These are phyloP conservation scores for Saccharomycopsis sp. DNA, from an alignment of 805 yeast genomes.

Conservation along the genomic window DNA sequence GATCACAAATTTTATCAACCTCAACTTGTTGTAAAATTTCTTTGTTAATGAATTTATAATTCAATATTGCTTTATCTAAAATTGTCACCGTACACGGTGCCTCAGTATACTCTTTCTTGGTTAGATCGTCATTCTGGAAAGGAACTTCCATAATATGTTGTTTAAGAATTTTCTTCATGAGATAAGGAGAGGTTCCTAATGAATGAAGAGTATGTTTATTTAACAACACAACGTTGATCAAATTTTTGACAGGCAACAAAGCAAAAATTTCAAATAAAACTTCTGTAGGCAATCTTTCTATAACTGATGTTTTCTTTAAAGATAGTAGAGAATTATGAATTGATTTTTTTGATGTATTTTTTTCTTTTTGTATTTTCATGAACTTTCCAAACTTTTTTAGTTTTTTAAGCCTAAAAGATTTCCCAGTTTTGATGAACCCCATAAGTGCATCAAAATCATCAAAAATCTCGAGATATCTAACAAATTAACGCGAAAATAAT, in stretches of 20 bases:
- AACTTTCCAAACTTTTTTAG: no score
- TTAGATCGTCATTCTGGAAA: no score
- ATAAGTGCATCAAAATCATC: no score
- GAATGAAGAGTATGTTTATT: not conserved
- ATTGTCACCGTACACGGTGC: not conserved
- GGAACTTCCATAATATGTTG: not conserved
- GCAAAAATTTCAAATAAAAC: not conserved
- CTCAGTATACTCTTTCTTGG: not conserved
- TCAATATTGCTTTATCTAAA: not conserved
- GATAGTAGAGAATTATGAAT: no score
- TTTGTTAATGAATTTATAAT: not conserved
- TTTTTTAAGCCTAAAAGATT: no score
- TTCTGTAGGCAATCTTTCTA: slow-evolving; percentile 1
- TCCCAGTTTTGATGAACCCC: no score
- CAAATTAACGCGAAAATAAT: no score
- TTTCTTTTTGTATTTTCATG: no score
- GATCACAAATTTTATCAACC: not conserved
- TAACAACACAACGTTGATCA: not conserved
- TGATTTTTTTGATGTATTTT: no score
- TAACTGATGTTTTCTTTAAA: no score
- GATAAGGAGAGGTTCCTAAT: not conserved
- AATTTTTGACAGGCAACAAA: not conserved
- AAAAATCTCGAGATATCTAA: no score
- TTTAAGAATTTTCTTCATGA: not conserved
- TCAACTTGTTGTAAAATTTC: not conserved